These are phyloP conservation scores for Cinchona pubescens DNA, from an alignment of 257 asterid species.

Conservation along the genomic window DNA sequence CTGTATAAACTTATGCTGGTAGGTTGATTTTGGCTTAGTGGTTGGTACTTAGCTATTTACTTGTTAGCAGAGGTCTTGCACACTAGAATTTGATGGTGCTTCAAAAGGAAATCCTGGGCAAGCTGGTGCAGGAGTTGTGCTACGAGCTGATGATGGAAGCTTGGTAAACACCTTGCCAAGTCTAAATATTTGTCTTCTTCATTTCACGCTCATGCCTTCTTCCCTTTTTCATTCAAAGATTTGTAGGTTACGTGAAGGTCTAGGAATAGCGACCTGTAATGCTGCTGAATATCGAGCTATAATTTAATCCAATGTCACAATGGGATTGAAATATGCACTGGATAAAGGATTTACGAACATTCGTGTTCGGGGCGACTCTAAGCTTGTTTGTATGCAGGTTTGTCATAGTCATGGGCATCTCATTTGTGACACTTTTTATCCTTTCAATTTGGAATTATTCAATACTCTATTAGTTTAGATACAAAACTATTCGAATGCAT, in stretches of 20 bases:
- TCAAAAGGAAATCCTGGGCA: conserved; percentile 98
- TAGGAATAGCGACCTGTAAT: conserved; percentile 87
- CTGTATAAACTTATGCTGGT: background rate
- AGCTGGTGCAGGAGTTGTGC: conserved; percentile 95
- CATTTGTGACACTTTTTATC: background rate
- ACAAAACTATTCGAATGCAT: background rate
- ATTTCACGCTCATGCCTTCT: conserved; percentile 2
- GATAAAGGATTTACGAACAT: conserved; percentile 77
- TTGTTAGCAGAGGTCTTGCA: conserved; percentile 62
- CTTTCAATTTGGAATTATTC: background rate
- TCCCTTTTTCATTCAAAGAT: conserved; percentile 45
- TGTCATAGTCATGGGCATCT: background rate
- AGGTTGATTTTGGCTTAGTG: conserved; percentile 1
- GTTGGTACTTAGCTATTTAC: conserved; percentile 18
- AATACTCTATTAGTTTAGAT: background rate
- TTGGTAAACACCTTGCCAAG: conserved; percentile 40
- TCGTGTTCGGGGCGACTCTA: conserved; percentile 96
- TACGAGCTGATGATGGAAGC: conserved; percentile 87
- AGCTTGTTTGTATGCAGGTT: conserved; percentile 99
- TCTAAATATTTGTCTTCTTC: conserved; percentile 3
- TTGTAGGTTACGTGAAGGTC: conserved; percentile 88
- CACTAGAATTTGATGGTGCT: conserved; percentile 93
- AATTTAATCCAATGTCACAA: no score
- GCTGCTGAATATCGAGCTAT: conserved; percentile 93
- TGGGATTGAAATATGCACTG: conserved; percentile 83